Percentiles rank a stretch among this genome's conserved stretches.
These are phyloP conservation scores for Fusarium equiseti DNA, from an alignment of 2,329 filamentous ascomycete genomes.

Conservation along the genomic window DNA sequence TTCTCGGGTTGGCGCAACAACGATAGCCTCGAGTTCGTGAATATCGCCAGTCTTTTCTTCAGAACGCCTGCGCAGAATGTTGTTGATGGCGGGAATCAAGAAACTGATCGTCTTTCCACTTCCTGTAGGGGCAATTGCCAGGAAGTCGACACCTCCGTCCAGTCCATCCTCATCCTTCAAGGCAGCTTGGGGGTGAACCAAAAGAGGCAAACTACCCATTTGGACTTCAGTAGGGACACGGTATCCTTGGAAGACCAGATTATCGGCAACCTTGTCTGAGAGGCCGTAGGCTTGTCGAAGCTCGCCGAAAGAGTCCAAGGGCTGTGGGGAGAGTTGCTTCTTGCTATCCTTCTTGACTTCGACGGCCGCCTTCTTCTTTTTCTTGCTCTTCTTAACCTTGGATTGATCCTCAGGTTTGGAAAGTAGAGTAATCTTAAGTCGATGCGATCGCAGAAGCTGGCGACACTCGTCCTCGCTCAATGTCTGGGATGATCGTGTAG, in stretches of 20 bases:
- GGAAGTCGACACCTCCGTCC: conserved; percentile 72
- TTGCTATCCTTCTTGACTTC: conserved; percentile 64
- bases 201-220: conserved; percentile 83
- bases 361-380: conserved; percentile 64
- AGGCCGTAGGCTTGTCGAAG: conserved; percentile 79
- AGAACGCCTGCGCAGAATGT: conserved; percentile 71
- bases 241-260: conserved; percentile 87
- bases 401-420: conserved; percentile 60
- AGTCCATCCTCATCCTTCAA: conserved; percentile 56
- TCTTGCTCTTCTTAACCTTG: conserved; percentile 67
- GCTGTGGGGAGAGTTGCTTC: conserved; percentile 79
- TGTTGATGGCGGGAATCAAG: conserved; percentile 86
- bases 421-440: conserved; percentile 86
- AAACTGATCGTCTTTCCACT: conserved; percentile 98
- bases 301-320: conserved; percentile 81
- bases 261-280: conserved; percentile 78
- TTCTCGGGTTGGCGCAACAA: conserved; percentile 83
- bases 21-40: conserved; percentile 72
- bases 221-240: conserved; percentile 93
- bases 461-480: conserved; percentile 79
- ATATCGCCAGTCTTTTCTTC: conserved; percentile 54
- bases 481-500: conserved; percentile 48
- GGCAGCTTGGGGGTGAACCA: conserved; percentile 71
- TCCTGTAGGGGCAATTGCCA: conserved; percentile 92
- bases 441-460: conserved; percentile 80